Conservation (phyloP, 441 rosid genomes). For the Viola pubescens region DNA sequence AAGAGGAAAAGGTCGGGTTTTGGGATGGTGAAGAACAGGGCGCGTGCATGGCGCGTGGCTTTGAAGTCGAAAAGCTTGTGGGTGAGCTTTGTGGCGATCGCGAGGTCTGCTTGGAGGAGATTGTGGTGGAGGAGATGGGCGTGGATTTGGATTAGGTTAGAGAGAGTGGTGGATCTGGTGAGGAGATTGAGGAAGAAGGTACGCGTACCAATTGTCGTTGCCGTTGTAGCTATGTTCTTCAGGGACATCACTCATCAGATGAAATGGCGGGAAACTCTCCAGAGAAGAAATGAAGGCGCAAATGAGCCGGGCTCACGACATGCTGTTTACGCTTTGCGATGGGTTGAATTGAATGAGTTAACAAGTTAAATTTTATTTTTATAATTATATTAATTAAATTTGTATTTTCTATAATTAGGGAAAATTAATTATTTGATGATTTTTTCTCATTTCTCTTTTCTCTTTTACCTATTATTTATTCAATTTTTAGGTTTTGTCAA, state of each 20-base stretch:
- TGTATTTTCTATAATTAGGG: too few relatives aligned
- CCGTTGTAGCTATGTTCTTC: conserved; percentile 8
- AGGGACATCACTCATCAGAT: conserved; percentile 15
- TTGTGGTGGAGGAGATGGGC: conserved; percentile 51
- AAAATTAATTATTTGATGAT: too few relatives aligned
- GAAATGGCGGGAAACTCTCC: too few relatives aligned
- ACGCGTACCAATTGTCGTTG: neutral
- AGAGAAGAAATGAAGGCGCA: too few relatives aligned
- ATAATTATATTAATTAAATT: too few relatives aligned
- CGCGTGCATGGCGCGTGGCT: conserved; percentile 39
- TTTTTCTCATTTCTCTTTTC: too few relatives aligned
- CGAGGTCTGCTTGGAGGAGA: conserved; percentile 37
- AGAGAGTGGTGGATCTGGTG: conserved; percentile 32
- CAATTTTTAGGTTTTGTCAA: too few relatives aligned
- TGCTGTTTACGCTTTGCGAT: too few relatives aligned
- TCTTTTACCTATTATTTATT: too few relatives aligned
- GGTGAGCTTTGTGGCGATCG: conserved; percentile 56
- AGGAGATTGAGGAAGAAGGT: conserved; percentile 40
- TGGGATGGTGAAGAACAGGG: conserved; percentile 42
- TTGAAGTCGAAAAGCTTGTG: conserved; percentile 50
- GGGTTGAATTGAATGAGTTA: too few relatives aligned
- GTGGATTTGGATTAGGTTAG: conserved; percentile 55
- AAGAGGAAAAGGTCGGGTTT: conserved; percentile 64
- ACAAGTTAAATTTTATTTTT: too few relatives aligned
- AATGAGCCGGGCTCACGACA: too few relatives aligned